Percentiles rank a stretch among this genome's conserved stretches.
Conservation (phyloP, 83 land plant genomes). For the Larix sibirica region DNA sequence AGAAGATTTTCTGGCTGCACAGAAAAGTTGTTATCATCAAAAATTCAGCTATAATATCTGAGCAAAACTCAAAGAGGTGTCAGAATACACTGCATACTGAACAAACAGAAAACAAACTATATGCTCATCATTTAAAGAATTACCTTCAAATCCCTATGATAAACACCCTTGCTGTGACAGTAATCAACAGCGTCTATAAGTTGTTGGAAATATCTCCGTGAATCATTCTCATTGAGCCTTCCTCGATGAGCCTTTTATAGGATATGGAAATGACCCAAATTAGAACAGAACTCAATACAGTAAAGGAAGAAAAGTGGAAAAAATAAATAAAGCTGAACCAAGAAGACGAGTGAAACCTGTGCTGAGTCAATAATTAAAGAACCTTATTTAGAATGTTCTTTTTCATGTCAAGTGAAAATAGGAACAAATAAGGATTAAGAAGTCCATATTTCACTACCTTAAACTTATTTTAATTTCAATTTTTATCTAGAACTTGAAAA, state of each 20-base stretch:
- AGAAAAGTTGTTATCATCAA: neutral
- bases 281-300: neutral
- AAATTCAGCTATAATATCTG: neutral
- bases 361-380: neutral
- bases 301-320: slow-evolving; percentile 1
- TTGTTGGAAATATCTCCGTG: slow-evolving; percentile 93
- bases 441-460: neutral
- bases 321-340: neutral
- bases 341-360: slow-evolving; percentile 4
- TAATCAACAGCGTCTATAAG: slow-evolving; percentile 89
- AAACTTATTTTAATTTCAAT: neutral
- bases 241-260: slow-evolving; percentile 70
- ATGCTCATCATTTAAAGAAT: neutral
- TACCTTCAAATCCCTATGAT: slow-evolving; percentile 95
- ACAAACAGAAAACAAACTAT: slow-evolving; percentile 16
- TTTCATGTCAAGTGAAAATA: neutral
- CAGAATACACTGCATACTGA: neutral
- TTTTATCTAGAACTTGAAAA: neutral
- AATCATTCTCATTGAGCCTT: slow-evolving; percentile 72
- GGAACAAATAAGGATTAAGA: neutral
- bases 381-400: neutral
- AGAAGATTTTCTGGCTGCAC: slow-evolving; percentile 97
- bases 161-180: slow-evolving; percentile 94
- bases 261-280: neutral
- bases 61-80: neutral